phyloP scores from a whole-genome alignment of 1,284 basidiomycete genomes.

The Tremellales sp. region DNA sequence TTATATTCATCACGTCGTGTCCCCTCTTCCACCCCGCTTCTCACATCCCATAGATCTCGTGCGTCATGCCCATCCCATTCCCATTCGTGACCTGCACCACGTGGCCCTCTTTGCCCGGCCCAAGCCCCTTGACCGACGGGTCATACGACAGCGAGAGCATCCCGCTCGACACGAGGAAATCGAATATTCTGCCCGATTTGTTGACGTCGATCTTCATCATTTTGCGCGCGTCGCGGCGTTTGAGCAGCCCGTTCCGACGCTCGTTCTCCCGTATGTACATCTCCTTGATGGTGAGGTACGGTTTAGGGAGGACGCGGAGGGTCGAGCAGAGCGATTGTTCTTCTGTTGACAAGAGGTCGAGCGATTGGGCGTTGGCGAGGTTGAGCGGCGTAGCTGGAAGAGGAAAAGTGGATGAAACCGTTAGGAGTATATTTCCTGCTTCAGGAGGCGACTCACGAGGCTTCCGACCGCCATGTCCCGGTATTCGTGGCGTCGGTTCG shows the following conservation, averaged over 20 bases:
- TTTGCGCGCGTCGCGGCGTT: slow-evolving; percentile 71
- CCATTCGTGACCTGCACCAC: too few species aligned
- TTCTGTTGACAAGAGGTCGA: slow-evolving; percentile 78
- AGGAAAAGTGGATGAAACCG: neutral
- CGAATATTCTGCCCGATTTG: slow-evolving; percentile 84
- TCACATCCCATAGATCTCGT: too few species aligned
- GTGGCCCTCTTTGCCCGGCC: slow-evolving; percentile 25
- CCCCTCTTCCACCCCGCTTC: too few species aligned
- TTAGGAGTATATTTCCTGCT: neutral
- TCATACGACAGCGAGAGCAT: slow-evolving; percentile 43
- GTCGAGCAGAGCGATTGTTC: slow-evolving; percentile 85
- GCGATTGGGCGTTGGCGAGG: slow-evolving; percentile 75
- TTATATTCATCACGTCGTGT: too few species aligned
- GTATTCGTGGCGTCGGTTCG: slow-evolving; percentile 32
- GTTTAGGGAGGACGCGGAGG: slow-evolving; percentile 82
- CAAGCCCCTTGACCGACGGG: slow-evolving; percentile 28
- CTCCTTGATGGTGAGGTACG: slow-evolving; percentile 89
- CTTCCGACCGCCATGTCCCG: slow-evolving; percentile 25
- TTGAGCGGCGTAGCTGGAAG: slow-evolving; percentile 60
- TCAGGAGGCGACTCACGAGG: slow-evolving; percentile 22
- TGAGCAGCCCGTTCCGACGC: slow-evolving; percentile 76
- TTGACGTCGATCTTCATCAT: slow-evolving; percentile 88
- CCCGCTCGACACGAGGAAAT: slow-evolving; percentile 60
- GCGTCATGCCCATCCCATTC: too few species aligned
- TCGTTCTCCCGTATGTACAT: slow-evolving; percentile 86